Evolutionary conservation across 805 yeast species (phyloP).

Genomic region (Zygoascus flipseniorum): DNA sequence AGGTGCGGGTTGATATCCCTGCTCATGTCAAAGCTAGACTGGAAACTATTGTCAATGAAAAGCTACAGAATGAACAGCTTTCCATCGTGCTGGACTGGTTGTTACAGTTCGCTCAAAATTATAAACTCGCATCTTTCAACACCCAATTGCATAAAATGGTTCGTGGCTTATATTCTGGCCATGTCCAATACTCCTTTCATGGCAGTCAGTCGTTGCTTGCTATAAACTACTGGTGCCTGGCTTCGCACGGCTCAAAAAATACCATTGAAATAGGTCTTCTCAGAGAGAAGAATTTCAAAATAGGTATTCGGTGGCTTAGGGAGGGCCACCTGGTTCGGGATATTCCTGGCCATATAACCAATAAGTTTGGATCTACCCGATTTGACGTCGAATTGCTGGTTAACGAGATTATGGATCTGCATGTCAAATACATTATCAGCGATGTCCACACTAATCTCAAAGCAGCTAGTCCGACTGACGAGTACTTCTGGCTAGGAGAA

Average conservation of each 20-base stretch:
- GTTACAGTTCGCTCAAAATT: conserved; percentile 52
- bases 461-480: background rate
- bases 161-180: conserved; percentile 49
- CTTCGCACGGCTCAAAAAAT: conserved; percentile 27
- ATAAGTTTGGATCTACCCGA: conserved; percentile 26
- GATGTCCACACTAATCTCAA: conserved; percentile 15
- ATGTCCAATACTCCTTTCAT: conserved; percentile 48
- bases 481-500: background rate
- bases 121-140: conserved; percentile 53
- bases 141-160: conserved; percentile 47
- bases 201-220: conserved; percentile 46
- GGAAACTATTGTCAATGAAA: conserved; percentile 48
- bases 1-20: conserved; percentile 6
- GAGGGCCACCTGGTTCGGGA: conserved; percentile 33
- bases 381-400: conserved; percentile 32
- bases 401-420: conserved; percentile 33
- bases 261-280: conserved; percentile 54
- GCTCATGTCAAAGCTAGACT: conserved; percentile 33
- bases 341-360: conserved; percentile 18
- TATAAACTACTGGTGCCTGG: conserved; percentile 51
- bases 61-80: conserved; percentile 39
- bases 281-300: conserved; percentile 33
- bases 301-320: conserved; percentile 55
- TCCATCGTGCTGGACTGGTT: conserved; percentile 48
- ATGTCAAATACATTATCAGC: conserved; percentile 31